A percentile compares a stretch with the other conserved stretches of the same genome.
phyloP scores from a whole-genome alignment of 2,329 filamentous ascomycete genomes.

The Pseudocercospora macadamiae region DNA sequence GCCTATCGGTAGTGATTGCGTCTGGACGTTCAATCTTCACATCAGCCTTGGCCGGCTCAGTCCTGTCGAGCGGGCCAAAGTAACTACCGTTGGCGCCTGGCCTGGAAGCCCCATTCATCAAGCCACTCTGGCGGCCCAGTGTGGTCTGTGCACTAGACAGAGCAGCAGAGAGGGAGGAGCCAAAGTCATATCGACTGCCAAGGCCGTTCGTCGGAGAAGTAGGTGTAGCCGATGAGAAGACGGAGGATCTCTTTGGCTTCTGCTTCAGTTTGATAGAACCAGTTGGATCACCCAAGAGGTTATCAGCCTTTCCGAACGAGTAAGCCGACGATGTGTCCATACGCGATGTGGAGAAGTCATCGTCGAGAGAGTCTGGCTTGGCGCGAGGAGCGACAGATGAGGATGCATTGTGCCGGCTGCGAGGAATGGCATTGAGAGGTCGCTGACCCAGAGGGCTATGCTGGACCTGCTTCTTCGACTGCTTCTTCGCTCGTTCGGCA shows the following conservation, averaged over 20 bases:
- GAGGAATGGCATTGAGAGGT: constrained; percentile 57
- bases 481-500: constrained; percentile 34
- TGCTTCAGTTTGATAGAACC: constrained; percentile 69
- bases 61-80: constrained; percentile 43
- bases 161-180: constrained; percentile 83
- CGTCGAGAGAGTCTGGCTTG: constrained; percentile 62
- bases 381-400: constrained; percentile 46
- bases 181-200: constrained; percentile 92
- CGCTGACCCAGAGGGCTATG: constrained; percentile 38
- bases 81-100: constrained; percentile 44
- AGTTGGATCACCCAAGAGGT: constrained; percentile 61
- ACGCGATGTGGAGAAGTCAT: constrained; percentile 68
- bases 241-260: constrained; percentile 62
- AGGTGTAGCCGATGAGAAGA: constrained; percentile 55
- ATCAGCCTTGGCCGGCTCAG: constrained; percentile 34
- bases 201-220: constrained; percentile 62
- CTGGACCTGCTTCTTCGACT: constrained; percentile 27
- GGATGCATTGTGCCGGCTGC: constrained; percentile 51
- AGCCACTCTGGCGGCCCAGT: constrained; percentile 59
- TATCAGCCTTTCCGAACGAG: constrained; percentile 46
- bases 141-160: constrained; percentile 73
- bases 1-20: constrained; percentile 63
- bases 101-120: constrained; percentile 41
- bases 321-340: constrained; percentile 49
- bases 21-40: constrained; percentile 47